These are phyloP conservation scores for Aspergillus tamarii DNA, from an alignment of 2,329 filamentous ascomycete genomes.

Conservation along the genomic window DNA sequence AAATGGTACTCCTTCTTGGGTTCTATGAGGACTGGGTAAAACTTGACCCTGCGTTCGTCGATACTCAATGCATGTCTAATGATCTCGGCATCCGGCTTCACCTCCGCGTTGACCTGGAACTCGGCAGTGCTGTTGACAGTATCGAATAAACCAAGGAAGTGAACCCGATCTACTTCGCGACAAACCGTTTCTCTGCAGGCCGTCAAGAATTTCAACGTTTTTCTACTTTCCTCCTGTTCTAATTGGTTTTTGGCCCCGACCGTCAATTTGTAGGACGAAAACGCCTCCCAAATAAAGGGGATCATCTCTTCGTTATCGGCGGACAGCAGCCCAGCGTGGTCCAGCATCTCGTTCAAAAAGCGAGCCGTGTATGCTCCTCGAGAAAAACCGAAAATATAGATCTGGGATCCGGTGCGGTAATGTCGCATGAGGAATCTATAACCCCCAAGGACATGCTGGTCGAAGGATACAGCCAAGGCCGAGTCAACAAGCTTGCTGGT, in stretches of 20 bases:
- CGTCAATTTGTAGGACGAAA: slow-evolving; percentile 20
- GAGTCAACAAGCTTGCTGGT: slow-evolving; percentile 17
- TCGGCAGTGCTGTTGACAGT: slow-evolving; percentile 30
- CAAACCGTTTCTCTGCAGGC: slow-evolving; percentile 21
- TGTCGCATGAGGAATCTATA: slow-evolving; percentile 25
- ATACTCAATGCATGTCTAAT: slow-evolving; percentile 59
- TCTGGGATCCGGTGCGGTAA: slow-evolving; percentile 19
- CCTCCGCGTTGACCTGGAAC: slow-evolving; percentile 18
- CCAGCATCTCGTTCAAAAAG: slow-evolving; percentile 28
- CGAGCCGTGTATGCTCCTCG: slow-evolving; percentile 31
- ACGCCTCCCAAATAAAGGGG: slow-evolving; percentile 23
- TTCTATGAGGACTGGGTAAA: slow-evolving; percentile 11
- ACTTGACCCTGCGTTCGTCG: slow-evolving; percentile 7
- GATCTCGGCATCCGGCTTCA: slow-evolving; percentile 43
- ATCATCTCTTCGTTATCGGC: slow-evolving; percentile 28
- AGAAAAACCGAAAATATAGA: slow-evolving; percentile 31
- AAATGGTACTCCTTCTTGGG: background rate
- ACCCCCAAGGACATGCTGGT: slow-evolving; percentile 25
- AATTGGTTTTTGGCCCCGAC: background rate
- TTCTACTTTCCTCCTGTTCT: background rate
- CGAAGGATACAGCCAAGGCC: slow-evolving; percentile 22
- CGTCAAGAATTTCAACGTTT: background rate
- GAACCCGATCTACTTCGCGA: slow-evolving; percentile 19
- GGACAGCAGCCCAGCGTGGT: slow-evolving; percentile 22
- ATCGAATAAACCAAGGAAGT: slow-evolving; percentile 33